Evolutionary conservation across 2,329 filamentous ascomycete species (phyloP).

Genomic region (Fusarium haematococcum): DNA sequence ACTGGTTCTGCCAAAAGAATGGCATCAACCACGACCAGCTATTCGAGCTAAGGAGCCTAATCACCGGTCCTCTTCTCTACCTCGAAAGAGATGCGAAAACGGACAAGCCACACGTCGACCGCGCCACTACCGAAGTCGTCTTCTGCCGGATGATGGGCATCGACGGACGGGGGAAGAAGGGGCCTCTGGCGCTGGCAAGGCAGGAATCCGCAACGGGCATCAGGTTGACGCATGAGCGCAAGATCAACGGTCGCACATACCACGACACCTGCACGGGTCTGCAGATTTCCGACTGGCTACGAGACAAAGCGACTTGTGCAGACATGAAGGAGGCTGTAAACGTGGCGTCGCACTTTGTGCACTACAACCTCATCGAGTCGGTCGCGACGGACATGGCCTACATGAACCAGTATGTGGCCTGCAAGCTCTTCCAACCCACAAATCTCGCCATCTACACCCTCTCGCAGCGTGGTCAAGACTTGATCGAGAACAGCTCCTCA

Average conservation of each 20-base stretch:
- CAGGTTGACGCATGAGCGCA: slow-evolving; percentile 89
- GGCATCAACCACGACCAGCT: slow-evolving; percentile 95
- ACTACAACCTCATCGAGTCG: slow-evolving; percentile 83
- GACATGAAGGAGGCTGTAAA: slow-evolving; percentile 88
- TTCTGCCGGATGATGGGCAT: slow-evolving; percentile 90
- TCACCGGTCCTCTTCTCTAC: slow-evolving; percentile 87
- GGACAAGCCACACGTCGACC: slow-evolving; percentile 89
- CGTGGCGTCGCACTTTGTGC: slow-evolving; percentile 84
- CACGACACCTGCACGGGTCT: slow-evolving; percentile 93
- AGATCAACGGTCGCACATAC: slow-evolving; percentile 78
- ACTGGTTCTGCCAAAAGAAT: slow-evolving; percentile 92
- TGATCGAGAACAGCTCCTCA: slow-evolving; percentile 64
- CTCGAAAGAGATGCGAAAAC: slow-evolving; percentile 85
- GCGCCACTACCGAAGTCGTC: slow-evolving; percentile 90
- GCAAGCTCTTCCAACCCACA: slow-evolving; percentile 82
- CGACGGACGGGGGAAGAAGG: slow-evolving; percentile 85
- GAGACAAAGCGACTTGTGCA: slow-evolving; percentile 96
- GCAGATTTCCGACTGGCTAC: slow-evolving; percentile 89
- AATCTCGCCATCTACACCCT: slow-evolving; percentile 88
- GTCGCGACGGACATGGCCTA: slow-evolving; percentile 77
- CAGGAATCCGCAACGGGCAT: slow-evolving; percentile 55
- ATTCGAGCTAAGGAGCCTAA: slow-evolving; percentile 81
- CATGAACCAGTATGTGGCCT: slow-evolving; percentile 69
- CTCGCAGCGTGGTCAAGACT: slow-evolving; percentile 81
- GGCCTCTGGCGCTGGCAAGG: slow-evolving; percentile 65